Percentiles rank a stretch among this genome's conserved stretches.
Evolutionary conservation across 768 basidiomycete species (phyloP).

Genomic region (Tricholoma saponaceum): DNA sequence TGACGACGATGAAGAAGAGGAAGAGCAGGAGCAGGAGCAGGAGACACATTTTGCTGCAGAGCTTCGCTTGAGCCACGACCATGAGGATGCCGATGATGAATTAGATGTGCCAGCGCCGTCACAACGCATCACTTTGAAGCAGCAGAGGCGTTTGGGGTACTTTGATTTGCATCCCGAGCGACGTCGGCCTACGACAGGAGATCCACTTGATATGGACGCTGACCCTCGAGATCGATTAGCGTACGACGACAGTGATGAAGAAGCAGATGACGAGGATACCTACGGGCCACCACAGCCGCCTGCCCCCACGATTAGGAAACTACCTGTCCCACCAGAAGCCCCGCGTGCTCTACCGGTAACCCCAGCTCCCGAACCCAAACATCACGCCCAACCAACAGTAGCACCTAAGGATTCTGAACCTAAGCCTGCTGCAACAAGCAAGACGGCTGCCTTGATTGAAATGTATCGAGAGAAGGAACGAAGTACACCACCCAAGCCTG

Average conservation of each 20-base stretch:
- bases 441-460: conserved; percentile 77
- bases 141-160: conserved; percentile 56
- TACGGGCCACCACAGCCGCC: conserved; percentile 12
- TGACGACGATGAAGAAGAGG: conserved; percentile 13
- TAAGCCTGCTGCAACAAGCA: conserved; percentile 37
- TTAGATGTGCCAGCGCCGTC: conserved; percentile 13
- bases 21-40: not conserved
- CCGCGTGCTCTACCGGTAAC: conserved; percentile 2
- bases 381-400: conserved; percentile 4
- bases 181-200: conserved; percentile 29
- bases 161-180: conserved; percentile 80
- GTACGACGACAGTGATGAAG: conserved; percentile 33
- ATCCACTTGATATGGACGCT: conserved; percentile 25
- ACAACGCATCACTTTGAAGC: conserved; percentile 27
- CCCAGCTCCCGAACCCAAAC: conserved; percentile 3
- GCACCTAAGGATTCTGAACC: conserved; percentile 5
- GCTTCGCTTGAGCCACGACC: conserved; percentile 1
- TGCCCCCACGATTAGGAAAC: conserved; percentile 10
- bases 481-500: conserved; percentile 30
- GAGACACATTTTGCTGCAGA: conserved; percentile 7
- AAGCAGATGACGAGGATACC: conserved; percentile 18
- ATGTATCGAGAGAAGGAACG: conserved; percentile 79
- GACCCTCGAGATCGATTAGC: conserved; percentile 35
- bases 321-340: conserved; percentile 14
- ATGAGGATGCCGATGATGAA: conserved; percentile 17